These are phyloP conservation scores for Dendrocalamus sinicus DNA, from an alignment of 176 grass and related monocot species.

Conservation along the genomic window DNA sequence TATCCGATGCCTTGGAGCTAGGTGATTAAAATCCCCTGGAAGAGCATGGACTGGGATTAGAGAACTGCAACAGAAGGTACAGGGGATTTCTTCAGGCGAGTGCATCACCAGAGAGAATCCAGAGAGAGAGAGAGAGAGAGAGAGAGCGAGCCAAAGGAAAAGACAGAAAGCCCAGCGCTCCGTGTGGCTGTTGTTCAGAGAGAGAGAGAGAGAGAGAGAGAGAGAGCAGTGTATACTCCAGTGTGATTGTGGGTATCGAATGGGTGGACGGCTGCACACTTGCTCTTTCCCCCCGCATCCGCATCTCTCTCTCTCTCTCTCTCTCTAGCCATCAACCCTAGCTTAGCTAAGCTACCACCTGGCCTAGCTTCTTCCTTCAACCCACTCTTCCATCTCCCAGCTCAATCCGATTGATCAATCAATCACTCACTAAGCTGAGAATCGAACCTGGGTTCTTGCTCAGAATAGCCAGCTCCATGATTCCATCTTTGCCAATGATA, in stretches of 20 bases:
- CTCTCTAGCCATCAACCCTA: conserved; percentile 44
- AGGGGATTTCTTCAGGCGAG: conserved; percentile 72
- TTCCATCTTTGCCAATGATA: conserved; percentile 13
- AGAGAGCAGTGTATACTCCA: not conserved
- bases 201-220: not conserved
- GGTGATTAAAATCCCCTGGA: conserved; percentile 10
- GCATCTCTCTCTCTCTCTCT: conserved; percentile 27
- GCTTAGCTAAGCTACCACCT: conserved; percentile 11
- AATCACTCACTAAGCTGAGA: not conserved
- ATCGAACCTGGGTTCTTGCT: conserved; percentile 33
- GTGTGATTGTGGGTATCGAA: conserved; percentile 46
- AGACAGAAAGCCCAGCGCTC: conserved; percentile 69
- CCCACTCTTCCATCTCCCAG: conserved; percentile 26
- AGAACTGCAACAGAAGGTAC: conserved; percentile 29
- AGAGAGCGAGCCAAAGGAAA: conserved; percentile 60
- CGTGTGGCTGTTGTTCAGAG: conserved; percentile 33
- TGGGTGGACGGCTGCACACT: conserved; percentile 51
- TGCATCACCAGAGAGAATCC: conserved; percentile 15
- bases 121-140: not conserved
- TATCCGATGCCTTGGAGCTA: not conserved
- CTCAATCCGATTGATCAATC: not conserved
- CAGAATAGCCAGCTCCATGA: conserved; percentile 1
- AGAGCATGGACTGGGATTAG: conserved; percentile 46
- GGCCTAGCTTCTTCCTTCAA: conserved; percentile 23
- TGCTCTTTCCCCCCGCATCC: conserved; percentile 46